Base-by-base conservation (phyloP, 257 asterid genomes). In the Apocynum venetum region DNA sequence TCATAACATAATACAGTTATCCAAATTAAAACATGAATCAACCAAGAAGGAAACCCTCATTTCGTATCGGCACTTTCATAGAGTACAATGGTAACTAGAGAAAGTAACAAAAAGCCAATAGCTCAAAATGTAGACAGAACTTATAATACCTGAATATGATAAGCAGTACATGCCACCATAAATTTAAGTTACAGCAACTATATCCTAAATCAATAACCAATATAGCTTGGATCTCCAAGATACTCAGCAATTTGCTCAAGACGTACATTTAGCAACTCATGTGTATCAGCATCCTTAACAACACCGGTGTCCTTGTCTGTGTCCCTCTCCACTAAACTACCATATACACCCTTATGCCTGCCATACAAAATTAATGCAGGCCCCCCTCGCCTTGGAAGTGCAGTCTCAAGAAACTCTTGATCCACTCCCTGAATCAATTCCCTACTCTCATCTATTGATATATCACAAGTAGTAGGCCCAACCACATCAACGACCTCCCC, bases 171-270 rank as follows among this genome's bases (percentile, higher is more conserved):
- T 41, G 72, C 31, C 51, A 67, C 49, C 17, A 41, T 25, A 60
- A 31, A 10, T 31, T 17, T 61, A 13, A 61, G 68, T 12, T 31
- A 61, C 68, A 61, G 44, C 31, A 25, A 38, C 14, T 0, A 35
- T 6, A 41, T 41, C 49, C 13, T 17, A 67, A 19, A 41, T 88
- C 83, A 95, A 72, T 90, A 91, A 51, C 93, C 97, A 79, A 95
- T 80, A 61, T 93, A 85, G 69, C 90, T 87, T 3, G 97, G 98
- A 84, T 95, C 99, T 38, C 99, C 99, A 0, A 85, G 80, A 82
- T 83, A 95, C 87, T 95, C 99, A 0, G 99, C 98, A 77, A 95
- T 85, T 84, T 95, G 96, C 79, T 93, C 99, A 63, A 95, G 98
- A 73, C 80, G 87, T 75, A 93, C 96, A 76, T 85, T 87, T 46